These are phyloP conservation scores for Pseudogymnoascus sp. DNA, from an alignment of 2,329 filamentous ascomycete species.

Conservation along the genomic window DNA sequence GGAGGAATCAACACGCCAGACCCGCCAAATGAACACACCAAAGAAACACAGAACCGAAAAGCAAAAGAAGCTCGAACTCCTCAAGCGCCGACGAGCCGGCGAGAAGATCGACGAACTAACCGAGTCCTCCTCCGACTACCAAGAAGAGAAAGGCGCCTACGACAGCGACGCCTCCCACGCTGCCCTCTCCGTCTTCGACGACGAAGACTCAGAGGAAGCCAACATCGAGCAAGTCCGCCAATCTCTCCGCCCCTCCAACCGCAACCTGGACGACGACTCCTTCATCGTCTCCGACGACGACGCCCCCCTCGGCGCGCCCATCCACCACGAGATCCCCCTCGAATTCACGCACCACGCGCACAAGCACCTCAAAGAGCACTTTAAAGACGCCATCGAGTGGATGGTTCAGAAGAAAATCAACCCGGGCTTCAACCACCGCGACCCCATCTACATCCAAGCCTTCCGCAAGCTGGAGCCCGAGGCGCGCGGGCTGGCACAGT, in stretches of 20 bases:
- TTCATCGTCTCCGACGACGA: conserved; percentile 58
- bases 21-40: neutral
- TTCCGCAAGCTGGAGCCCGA: conserved; percentile 68
- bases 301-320: conserved; percentile 48
- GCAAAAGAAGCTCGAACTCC: conserved; percentile 35
- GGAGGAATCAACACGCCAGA: neutral
- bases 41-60: conserved; percentile 30
- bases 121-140: conserved; percentile 23
- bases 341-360: conserved; percentile 60
- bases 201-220: conserved; percentile 41
- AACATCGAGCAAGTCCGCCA: conserved; percentile 14
- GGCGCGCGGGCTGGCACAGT: conserved; percentile 57
- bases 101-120: conserved; percentile 34
- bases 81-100: conserved; percentile 33
- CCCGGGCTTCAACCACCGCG: conserved; percentile 56
- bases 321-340: conserved; percentile 51
- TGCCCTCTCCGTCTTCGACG: conserved; percentile 43
- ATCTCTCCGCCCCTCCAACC: conserved; percentile 13
- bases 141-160: conserved; percentile 14
- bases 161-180: conserved; percentile 23
- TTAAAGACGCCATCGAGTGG: conserved; percentile 69
- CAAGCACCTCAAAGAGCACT: conserved; percentile 63
- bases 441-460: conserved; percentile 59
- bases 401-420: conserved; percentile 74
- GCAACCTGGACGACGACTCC: conserved; percentile 33